Evolutionary conservation across 2,329 filamentous ascomycete genomes (phyloP), one percentile per base, ranked within the genome.

Genomic region (Nothophoma quercina): DNA sequence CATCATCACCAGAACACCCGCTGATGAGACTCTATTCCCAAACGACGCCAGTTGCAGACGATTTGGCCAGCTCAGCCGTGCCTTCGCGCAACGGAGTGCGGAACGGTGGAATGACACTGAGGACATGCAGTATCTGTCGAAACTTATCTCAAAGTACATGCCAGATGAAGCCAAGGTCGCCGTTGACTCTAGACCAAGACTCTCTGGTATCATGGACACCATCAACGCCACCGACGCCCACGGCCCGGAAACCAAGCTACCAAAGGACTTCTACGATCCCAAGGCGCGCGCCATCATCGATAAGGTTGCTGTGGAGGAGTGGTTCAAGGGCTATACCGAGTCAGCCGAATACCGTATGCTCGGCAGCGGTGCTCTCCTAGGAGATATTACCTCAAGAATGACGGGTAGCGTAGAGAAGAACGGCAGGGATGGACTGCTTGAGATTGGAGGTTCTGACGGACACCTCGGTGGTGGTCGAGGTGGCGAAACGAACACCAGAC

Each of bases 201-300:
- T 98, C 10, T 92, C 87, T 5, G 95, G 95, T 45, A 88, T 99
- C 65, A 91, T 96, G 89, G 95, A 99, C 76, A 95, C 91, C 0
- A 84, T 98, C 68, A 98, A 97, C 70, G 86, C 91, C 6, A 96
- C 91, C 0, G 80, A 89, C 10, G 93, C 93, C 2, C 95, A 98
- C 71, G 91, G 90, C 0, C 85, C 89, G 0, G 83, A 84, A 9
- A 97, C 93, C 0, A 86, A 83, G 36, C 82, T 98, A 2, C 95
- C 95, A 0, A 79, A 82, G 8, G 89, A 92, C 58, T 98, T 99
- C 74, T 98, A 98, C 75, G 91, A 97, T 68, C 71, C 81, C 15
- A 88, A 87, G 67, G 85, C 83, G 4, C 82, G 85, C 41, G 80
- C 81, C 3, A 88, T 92, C 55, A 85, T 95, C 51, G 85, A 89